Conservation (phyloP, 139 green algal genomes). For the Edaphochlamys debaryana region DNA sequence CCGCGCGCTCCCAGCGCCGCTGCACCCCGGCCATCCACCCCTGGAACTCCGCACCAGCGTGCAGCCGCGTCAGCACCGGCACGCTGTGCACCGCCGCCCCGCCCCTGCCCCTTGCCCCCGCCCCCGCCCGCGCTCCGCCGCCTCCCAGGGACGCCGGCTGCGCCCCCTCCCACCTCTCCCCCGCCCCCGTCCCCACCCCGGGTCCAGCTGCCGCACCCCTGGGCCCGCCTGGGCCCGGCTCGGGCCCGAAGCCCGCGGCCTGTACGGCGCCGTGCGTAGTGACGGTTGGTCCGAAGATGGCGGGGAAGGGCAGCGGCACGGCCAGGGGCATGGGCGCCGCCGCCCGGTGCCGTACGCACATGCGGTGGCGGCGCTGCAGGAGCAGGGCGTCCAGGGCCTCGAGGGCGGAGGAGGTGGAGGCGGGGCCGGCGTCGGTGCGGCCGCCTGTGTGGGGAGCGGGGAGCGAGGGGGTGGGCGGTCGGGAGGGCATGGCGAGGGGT, state of each 20-base stretch:
- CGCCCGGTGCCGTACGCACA: constrained; percentile 51
- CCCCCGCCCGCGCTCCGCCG: neutral
- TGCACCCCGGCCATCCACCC: constrained; percentile 8
- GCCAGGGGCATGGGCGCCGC: constrained; percentile 48
- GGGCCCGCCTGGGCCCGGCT: too few relatives aligned
- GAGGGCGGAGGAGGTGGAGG: neutral
- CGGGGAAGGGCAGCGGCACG: constrained; percentile 61
- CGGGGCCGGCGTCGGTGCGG: constrained; percentile 10
- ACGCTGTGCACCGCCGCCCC: constrained; percentile 10
- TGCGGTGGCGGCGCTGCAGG: constrained; percentile 8
- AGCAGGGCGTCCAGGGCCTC: constrained; percentile 49
- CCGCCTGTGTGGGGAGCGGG: too few relatives aligned
- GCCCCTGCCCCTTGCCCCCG: neutral
- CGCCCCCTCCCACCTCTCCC: neutral
- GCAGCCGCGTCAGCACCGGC: constrained; percentile 41
- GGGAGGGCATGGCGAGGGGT: too few relatives aligned
- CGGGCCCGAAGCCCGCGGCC: too few relatives aligned
- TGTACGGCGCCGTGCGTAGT: constrained; percentile 5
- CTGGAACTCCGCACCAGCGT: constrained; percentile 38
- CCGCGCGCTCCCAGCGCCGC: neutral
- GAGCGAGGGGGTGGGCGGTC: too few relatives aligned
- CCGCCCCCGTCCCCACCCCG: too few relatives aligned
- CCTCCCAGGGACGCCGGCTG: neutral
- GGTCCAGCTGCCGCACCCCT: too few relatives aligned
- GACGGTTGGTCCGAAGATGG: neutral